phyloP scores from a whole-genome alignment of 2,329 filamentous ascomycete genomes.

The Botrytis galanthina region DNA sequence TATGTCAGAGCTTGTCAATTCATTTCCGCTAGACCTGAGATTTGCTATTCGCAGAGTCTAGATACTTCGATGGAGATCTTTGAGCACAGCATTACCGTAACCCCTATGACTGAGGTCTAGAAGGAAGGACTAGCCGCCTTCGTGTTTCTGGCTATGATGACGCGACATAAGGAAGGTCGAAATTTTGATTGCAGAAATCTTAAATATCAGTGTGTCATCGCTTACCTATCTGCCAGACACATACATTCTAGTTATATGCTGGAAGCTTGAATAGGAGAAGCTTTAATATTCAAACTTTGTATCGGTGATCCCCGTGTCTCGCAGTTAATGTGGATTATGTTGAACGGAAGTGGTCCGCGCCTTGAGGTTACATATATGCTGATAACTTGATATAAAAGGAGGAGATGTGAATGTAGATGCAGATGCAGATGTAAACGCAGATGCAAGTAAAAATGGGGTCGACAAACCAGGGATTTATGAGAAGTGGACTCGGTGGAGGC shows the following conservation, averaged over 20 bases:
- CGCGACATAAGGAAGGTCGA: background rate
- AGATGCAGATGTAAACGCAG: background rate
- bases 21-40: background rate
- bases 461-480: background rate
- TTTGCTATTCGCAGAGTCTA: background rate
- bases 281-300: background rate
- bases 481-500: background rate
- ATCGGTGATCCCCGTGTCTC: background rate
- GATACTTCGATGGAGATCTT: background rate
- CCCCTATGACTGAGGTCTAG: background rate
- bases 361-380: background rate
- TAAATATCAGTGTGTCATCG: background rate
- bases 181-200: background rate
- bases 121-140: background rate
- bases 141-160: background rate
- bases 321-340: background rate
- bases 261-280: background rate
- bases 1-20: background rate
- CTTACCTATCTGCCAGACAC: background rate
- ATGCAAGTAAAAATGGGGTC: background rate
- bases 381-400: background rate
- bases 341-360: background rate
- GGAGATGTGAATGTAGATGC: background rate
- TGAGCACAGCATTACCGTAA: background rate
- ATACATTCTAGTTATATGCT: background rate